Conservation (phyloP, 495 filamentous ascomycete species). For the Aspergillus cavernicola region DNA sequence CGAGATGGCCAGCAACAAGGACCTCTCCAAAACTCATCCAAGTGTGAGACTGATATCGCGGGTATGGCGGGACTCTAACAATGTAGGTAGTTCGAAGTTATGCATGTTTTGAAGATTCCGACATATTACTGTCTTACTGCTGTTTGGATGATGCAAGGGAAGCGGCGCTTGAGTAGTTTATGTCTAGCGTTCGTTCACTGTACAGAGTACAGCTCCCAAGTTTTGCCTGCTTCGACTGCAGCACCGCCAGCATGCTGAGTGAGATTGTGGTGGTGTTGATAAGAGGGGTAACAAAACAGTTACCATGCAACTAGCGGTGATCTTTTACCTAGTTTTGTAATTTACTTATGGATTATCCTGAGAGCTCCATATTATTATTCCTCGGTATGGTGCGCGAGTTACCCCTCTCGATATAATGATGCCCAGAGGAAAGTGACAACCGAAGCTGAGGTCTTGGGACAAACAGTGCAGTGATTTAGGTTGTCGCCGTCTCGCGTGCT, state of each 20-base stretch:
- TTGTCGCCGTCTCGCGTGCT: slow-evolving; percentile 19
- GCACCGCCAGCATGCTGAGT: neutral
- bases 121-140: slow-evolving; percentile 4
- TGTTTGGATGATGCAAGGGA: slow-evolving; percentile 9
- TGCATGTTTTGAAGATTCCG: slow-evolving; percentile 2
- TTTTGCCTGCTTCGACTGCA: neutral
- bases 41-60: slow-evolving; percentile 21
- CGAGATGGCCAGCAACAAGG: too few species aligned
- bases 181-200: neutral
- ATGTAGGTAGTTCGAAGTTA: neutral
- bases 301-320: neutral
- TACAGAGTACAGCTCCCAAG: neutral
- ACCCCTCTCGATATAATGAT: neutral
- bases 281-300: neutral
- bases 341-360: neutral
- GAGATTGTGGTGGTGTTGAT: neutral
- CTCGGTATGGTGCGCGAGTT: neutral
- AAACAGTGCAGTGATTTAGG: slow-evolving; percentile 1
- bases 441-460: neutral
- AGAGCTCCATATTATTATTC: neutral
- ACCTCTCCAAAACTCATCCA: slow-evolving; percentile 2
- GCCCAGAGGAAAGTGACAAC: neutral
- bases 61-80: slow-evolving; percentile 23
- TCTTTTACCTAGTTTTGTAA: neutral
- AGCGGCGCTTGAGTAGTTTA: neutral